Evolutionary conservation across 257 asterid species (phyloP).

Genomic region (Pogostemon cablin): DNA sequence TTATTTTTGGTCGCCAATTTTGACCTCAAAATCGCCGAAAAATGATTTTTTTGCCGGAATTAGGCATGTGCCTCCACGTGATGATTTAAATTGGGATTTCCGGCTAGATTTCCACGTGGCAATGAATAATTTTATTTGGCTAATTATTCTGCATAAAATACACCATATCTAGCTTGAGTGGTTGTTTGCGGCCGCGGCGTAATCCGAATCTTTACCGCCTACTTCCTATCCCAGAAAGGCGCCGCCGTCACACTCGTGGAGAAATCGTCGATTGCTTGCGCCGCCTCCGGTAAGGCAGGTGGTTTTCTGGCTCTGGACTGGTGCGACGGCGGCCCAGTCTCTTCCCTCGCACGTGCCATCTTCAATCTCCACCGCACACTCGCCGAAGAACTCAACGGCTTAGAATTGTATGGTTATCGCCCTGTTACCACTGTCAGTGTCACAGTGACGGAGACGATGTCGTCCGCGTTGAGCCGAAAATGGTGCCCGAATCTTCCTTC

Average conservation of each 20-base stretch:
- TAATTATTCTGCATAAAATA: too few species aligned
- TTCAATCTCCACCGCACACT: slow-evolving; percentile 85
- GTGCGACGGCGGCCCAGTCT: slow-evolving; percentile 76
- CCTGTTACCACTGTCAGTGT: slow-evolving; percentile 69
- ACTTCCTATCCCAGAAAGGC: slow-evolving; percentile 49
- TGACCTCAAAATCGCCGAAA: too few species aligned
- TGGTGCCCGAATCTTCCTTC: slow-evolving; percentile 47
- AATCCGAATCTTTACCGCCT: too few species aligned
- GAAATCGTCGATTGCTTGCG: slow-evolving; percentile 85
- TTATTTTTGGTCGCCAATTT: too few species aligned
- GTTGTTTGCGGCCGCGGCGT: slow-evolving; percentile 97
- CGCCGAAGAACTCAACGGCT: slow-evolving; percentile 78
- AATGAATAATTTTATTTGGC: too few species aligned
- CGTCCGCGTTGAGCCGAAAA: slow-evolving; percentile 29
- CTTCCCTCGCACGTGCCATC: slow-evolving; percentile 82
- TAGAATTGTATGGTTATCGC: slow-evolving; percentile 74
- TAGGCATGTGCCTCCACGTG: too few species aligned
- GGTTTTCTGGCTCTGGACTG: slow-evolving; percentile 92
- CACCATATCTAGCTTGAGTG: slow-evolving; percentile 28
- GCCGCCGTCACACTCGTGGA: slow-evolving; percentile 81
- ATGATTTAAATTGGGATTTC: too few species aligned
- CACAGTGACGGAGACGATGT: slow-evolving; percentile 48
- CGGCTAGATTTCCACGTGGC: too few species aligned
- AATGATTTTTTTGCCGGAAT: too few species aligned
- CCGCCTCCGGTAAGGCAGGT: slow-evolving; percentile 92